Conservation (phyloP, 1,139 yeast genomes). For the Nakaseomyces bracarensis region DNA sequence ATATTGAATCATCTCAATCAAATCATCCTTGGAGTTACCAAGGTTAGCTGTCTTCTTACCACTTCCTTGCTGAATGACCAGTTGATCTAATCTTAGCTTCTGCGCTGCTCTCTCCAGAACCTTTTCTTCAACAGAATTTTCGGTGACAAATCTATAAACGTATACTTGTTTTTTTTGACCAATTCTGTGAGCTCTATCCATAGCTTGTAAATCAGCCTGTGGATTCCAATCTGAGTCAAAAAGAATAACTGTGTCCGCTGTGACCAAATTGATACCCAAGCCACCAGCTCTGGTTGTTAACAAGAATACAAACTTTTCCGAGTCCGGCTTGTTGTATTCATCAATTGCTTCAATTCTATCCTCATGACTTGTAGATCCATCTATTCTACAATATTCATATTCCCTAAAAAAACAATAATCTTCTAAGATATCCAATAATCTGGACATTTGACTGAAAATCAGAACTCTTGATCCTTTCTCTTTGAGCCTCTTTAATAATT, state of each 20-base stretch:
- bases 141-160: slow-evolving; percentile 69
- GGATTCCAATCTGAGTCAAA: slow-evolving; percentile 85
- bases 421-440: slow-evolving; percentile 70
- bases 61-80: slow-evolving; percentile 70
- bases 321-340: slow-evolving; percentile 63
- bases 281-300: slow-evolving; percentile 83
- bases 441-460: slow-evolving; percentile 75
- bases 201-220: slow-evolving; percentile 79
- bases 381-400: slow-evolving; percentile 65
- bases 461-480: slow-evolving; percentile 67
- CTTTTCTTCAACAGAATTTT: slow-evolving; percentile 74
- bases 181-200: slow-evolving; percentile 84
- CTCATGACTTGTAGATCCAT: slow-evolving; percentile 72
- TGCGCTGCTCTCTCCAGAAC: slow-evolving; percentile 75
- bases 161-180: slow-evolving; percentile 78
- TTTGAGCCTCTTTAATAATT: slow-evolving; percentile 51
- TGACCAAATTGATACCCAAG: slow-evolving; percentile 70
- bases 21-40: slow-evolving; percentile 56
- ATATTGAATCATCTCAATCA: slow-evolving; percentile 70
- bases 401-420: slow-evolving; percentile 67
- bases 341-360: slow-evolving; percentile 72
- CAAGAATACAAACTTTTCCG: slow-evolving; percentile 60
- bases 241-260: slow-evolving; percentile 66
- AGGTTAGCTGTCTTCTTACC: slow-evolving; percentile 33
- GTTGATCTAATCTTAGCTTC: slow-evolving; percentile 66